Percentiles rank a stretch among this genome's conserved stretches.
These are phyloP conservation scores for Artemisia annua DNA, from an alignment of 129 eudicot genomes.

Conservation along the genomic window DNA sequence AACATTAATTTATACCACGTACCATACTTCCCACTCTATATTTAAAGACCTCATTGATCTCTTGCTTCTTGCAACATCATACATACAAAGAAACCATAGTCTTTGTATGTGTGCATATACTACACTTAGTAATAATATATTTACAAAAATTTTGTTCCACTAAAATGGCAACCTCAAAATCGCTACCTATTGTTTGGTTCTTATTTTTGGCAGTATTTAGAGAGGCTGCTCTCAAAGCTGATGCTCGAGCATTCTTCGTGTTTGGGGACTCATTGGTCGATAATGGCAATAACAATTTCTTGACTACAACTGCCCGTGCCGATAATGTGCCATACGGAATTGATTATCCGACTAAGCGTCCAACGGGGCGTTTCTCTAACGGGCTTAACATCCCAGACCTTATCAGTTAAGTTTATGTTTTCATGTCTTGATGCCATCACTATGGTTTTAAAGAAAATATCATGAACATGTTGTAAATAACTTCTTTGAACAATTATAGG, in stretches of 20 bases:
- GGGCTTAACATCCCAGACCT: constrained; percentile 45
- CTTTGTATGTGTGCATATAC: constrained; percentile 16
- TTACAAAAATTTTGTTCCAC: constrained; percentile 15
- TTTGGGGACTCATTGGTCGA: constrained; percentile 50
- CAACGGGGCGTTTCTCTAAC: constrained; percentile 47
- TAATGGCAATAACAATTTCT: constrained; percentile 45
- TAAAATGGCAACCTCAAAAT: constrained; percentile 29
- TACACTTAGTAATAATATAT: background rate
- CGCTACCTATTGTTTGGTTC: constrained; percentile 12
- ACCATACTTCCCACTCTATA: constrained; percentile 26
- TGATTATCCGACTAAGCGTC: constrained; percentile 36
- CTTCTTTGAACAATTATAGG: background rate
- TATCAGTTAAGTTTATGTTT: constrained; percentile 32
- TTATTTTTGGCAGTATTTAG: constrained; percentile 9
- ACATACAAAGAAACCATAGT: constrained; percentile 19
- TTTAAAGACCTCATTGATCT: constrained; percentile 22
- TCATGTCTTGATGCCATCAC: no score
- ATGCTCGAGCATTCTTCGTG: constrained; percentile 47
- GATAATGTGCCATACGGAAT: constrained; percentile 41
- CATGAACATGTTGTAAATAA: no score
- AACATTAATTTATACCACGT: background rate
- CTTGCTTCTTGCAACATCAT: constrained; percentile 25
- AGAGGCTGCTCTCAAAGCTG: constrained; percentile 16
- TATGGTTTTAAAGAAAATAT: no score
- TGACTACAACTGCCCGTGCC: constrained; percentile 44